Percentiles rank a stretch among this genome's conserved stretches.
These are phyloP conservation scores for Amniculicola lignicola DNA, from an alignment of 495 filamentous ascomycete genomes.

Conservation along the genomic window DNA sequence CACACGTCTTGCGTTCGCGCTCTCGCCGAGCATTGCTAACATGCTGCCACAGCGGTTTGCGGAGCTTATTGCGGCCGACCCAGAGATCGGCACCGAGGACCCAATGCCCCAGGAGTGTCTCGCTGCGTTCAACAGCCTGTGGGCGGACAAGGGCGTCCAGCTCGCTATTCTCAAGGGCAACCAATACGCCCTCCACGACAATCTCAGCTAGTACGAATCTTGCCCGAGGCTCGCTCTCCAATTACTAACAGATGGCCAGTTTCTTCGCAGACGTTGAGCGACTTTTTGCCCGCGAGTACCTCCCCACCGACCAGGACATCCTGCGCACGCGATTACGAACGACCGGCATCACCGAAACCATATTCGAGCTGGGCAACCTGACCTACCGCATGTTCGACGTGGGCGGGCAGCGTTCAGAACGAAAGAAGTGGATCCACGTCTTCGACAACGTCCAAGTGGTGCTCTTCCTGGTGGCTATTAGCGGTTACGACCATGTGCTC, in stretches of 20 bases:
- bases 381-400: slow-evolving; percentile 99
- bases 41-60: slow-evolving; percentile 36
- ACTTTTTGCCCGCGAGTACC: slow-evolving; percentile 87
- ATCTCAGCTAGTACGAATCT: slow-evolving; percentile 85
- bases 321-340: slow-evolving; percentile 98
- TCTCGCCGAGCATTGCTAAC: not conserved
- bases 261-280: slow-evolving; percentile 96
- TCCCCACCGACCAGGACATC: slow-evolving; percentile 96
- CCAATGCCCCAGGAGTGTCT: slow-evolving; percentile 92
- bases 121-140: slow-evolving; percentile 85
- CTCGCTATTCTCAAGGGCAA: slow-evolving; percentile 84
- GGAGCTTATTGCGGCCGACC: slow-evolving; percentile 54
- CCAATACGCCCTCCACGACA: slow-evolving; percentile 99
- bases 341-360: slow-evolving; percentile 98
- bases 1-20: not conserved
- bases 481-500: slow-evolving; percentile 96
- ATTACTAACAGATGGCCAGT: slow-evolving; percentile 48
- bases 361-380: slow-evolving; percentile 95
- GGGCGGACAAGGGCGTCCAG: slow-evolving; percentile 93
- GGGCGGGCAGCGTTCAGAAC: slow-evolving; percentile 95
- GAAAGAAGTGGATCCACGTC: slow-evolving; percentile 99
- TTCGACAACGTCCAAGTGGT: slow-evolving; percentile 99
- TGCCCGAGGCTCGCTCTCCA: not conserved
- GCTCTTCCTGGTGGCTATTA: slow-evolving; percentile 97
- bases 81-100: slow-evolving; percentile 89